A percentile compares a stretch with the other conserved stretches of the same genome.
phyloP scores from a whole-genome alignment of 2,329 filamentous ascomycete species.

The Lasiodiplodia gonubiensis region DNA sequence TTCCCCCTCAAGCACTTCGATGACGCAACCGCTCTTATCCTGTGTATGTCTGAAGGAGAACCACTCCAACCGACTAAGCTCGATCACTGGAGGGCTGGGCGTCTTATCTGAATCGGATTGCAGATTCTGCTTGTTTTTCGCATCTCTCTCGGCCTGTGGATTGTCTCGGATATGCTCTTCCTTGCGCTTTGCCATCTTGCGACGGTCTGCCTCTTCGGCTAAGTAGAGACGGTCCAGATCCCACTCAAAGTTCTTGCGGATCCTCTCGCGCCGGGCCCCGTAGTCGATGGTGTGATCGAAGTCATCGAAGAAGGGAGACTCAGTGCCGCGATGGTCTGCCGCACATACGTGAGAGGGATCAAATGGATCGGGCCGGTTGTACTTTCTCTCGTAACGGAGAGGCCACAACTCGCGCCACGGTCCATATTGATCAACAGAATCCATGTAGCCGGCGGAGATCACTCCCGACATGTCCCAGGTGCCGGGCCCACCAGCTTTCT shows the following conservation, averaged over 20 bases:
- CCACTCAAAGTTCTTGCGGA: background rate
- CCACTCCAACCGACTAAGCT: background rate
- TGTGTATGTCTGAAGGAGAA: background rate
- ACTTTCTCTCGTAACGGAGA: fast-evolving
- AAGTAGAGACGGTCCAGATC: background rate
- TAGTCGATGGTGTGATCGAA: background rate
- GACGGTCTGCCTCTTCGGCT: background rate
- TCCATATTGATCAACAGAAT: no score
- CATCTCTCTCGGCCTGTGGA: background rate
- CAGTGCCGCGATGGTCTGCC: background rate
- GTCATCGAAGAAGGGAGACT: background rate
- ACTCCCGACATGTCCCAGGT: background rate
- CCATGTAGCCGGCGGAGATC: no score
- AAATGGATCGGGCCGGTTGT: background rate
- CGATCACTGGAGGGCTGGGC: background rate
- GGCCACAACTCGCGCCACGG: no score
- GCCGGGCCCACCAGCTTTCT: background rate
- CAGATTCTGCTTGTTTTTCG: background rate
- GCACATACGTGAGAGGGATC: background rate
- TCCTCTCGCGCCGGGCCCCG: background rate
- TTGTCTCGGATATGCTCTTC: background rate
- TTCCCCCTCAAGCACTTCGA: background rate
- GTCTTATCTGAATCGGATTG: background rate
- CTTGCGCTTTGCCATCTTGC: background rate
- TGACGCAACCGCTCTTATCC: background rate